These are phyloP conservation scores for Solanum tarijense DNA, from an alignment of 257 asterid species.

Conservation along the genomic window DNA sequence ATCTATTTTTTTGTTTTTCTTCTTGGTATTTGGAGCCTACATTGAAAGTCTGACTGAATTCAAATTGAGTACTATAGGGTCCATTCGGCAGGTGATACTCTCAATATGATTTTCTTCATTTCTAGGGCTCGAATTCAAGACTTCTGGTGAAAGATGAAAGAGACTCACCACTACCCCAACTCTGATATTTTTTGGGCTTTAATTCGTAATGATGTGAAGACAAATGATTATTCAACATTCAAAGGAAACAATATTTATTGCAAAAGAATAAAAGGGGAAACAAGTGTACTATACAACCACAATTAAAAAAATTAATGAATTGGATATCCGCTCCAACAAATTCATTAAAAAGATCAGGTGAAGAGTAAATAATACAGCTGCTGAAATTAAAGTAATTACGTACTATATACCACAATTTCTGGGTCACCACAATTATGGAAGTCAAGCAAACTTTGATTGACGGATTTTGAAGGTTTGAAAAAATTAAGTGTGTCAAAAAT, in stretches of 20 bases:
- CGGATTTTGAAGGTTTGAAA: background rate
- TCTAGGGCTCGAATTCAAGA: rapidly evolving
- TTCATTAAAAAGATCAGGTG: background rate
- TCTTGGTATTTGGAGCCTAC: too few relatives aligned
- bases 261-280: background rate
- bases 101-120: too few relatives aligned
- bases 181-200: background rate
- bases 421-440: background rate
- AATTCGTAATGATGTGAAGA: background rate
- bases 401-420: too few relatives aligned
- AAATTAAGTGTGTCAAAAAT: constrained; percentile 1
- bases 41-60: too few relatives aligned
- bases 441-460: constrained; percentile 14
- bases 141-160: too few relatives aligned
- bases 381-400: background rate
- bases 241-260: background rate
- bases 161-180: rapidly evolving
- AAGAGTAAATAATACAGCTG: background rate
- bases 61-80: too few relatives aligned
- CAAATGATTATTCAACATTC: background rate
- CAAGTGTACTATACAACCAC: background rate
- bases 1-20: background rate
- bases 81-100: rapidly evolving
- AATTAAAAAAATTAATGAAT: background rate
- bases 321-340: background rate